These are phyloP conservation scores for Rhizopogon salebrosus DNA, from an alignment of 768 basidiomycete species.

Conservation along the genomic window DNA sequence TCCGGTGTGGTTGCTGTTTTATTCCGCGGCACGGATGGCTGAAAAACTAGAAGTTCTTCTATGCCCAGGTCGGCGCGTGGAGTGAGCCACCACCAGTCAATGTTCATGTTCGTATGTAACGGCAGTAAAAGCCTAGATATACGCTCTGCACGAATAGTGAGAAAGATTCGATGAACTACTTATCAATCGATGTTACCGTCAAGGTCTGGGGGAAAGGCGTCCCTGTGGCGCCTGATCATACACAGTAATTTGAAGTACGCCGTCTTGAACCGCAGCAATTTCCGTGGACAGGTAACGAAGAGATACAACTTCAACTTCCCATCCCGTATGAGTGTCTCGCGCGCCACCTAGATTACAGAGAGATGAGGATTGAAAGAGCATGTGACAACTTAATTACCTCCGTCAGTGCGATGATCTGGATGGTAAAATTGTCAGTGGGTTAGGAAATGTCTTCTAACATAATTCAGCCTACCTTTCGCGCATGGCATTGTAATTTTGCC, in stretches of 20 bases:
- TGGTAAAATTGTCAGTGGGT: background rate
- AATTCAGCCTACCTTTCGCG: slow-evolving; percentile 20
- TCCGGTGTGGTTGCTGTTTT: slow-evolving; percentile 1
- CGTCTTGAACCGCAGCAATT: slow-evolving; percentile 36
- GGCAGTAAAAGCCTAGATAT: slow-evolving; percentile 29
- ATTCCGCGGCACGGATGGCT: slow-evolving; percentile 11
- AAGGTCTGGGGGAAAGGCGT: slow-evolving; percentile 20
- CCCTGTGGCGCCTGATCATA: slow-evolving; percentile 32
- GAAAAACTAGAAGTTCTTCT: slow-evolving; percentile 23
- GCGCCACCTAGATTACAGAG: slow-evolving; percentile 33
- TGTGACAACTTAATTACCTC: slow-evolving; percentile 38
- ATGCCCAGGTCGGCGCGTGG: slow-evolving; percentile 30
- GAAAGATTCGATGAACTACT: background rate
- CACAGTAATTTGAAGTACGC: slow-evolving; percentile 46
- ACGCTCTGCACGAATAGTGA: slow-evolving; percentile 19
- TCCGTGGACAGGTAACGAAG: slow-evolving; percentile 40
- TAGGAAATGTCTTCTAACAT: slow-evolving; percentile 1
- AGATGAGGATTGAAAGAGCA: background rate
- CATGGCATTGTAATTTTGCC: slow-evolving; percentile 17
- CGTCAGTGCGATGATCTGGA: slow-evolving; percentile 42
- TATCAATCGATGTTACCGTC: slow-evolving; percentile 15
- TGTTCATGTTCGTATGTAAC: slow-evolving; percentile 25
- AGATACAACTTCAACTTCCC: slow-evolving; percentile 39
- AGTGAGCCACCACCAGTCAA: slow-evolving; percentile 21
- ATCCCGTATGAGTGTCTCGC: slow-evolving; percentile 39